These are phyloP conservation scores for Aspergillus novofumigatus DNA, from an alignment of 2,329 filamentous ascomycete species.

Conservation along the genomic window DNA sequence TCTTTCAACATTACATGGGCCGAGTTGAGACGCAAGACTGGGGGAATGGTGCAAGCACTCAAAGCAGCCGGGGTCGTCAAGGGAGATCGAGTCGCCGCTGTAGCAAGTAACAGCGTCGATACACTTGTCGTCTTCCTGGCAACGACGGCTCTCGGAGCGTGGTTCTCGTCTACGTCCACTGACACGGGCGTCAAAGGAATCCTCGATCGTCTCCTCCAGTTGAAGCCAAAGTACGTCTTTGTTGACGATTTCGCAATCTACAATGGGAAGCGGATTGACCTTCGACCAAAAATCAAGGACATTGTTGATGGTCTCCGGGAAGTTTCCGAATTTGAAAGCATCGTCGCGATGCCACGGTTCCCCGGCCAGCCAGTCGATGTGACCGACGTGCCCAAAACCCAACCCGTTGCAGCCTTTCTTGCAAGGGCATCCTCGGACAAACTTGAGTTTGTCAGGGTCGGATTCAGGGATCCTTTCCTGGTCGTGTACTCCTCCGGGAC, in stretches of 20 bases:
- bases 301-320: constrained; percentile 60
- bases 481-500: constrained; percentile 77
- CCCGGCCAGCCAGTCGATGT: constrained; percentile 54
- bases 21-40: constrained; percentile 59
- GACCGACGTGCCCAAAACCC: constrained; percentile 44
- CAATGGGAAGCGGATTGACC: constrained; percentile 69
- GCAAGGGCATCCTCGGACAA: constrained; percentile 24
- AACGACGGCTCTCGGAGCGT: constrained; percentile 63
- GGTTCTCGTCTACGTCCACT: constrained; percentile 73
- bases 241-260: constrained; percentile 78
- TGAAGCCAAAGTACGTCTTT: constrained; percentile 75
- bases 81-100: constrained; percentile 71
- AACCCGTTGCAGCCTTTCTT: constrained; percentile 43
- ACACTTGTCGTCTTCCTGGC: constrained; percentile 70
- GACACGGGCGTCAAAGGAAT: constrained; percentile 81
- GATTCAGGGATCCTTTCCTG: constrained; percentile 70
- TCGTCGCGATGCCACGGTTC: constrained; percentile 66
- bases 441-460: constrained; percentile 56
- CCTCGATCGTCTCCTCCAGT: constrained; percentile 68
- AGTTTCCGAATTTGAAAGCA: constrained; percentile 57
- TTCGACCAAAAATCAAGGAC: constrained; percentile 67
- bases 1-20: constrained; percentile 60
- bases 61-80: constrained; percentile 60
- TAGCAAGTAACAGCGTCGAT: constrained; percentile 70
- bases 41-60: constrained; percentile 61